Evolutionary conservation across 2,329 filamentous ascomycete species (phyloP), one percentile per base, ranked within the genome.

Genomic region (Cordyceps sp.): DNA sequence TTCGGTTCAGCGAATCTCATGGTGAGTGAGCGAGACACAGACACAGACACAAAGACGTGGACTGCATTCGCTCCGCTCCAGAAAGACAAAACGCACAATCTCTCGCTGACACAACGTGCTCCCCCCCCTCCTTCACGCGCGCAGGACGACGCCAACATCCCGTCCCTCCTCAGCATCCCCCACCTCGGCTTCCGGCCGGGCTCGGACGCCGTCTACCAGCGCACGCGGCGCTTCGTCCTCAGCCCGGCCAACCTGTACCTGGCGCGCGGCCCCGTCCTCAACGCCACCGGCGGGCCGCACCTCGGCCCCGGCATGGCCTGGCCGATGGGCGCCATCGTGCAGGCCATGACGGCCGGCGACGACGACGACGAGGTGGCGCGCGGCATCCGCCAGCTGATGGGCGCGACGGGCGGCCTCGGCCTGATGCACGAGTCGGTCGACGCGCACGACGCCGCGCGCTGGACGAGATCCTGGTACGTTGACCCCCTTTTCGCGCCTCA

Each of bases 291-390:
- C 10, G 64, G 66, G 0, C 65, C 65, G 17, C 66, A 70, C 41
- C 50, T 60, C 8, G 62, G 65, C 0, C 66, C 84, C 3, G 67
- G 75, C 36, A 75, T 77, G 47, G 83, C 81, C 13, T 93, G 85
- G 85, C 84, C 85, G 2, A 92, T 93, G 82, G 80, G 73, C 29
- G 64, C 82, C 41, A 73, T 93, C 30, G 73, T 86, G 36, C 74
- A 81, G 48, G 77, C 81, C 22, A 69, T 88, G 65, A 93, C 84
- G 2, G 74, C 69, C n/a, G n/a, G n/a, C 24, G 67, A 83, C 29
- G 66, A 82, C 35, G 80, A 88, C 32, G 61, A 62, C 0, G 84
- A 92, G 59, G 92, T 93, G 36, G 55, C 57, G 25, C 52, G 56
- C n/a, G 66, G 70, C n/a, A 56, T 93, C 32, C 62, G 43, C 29